Evolutionary conservation across 2,329 filamentous ascomycete species (phyloP).

Genomic region (Rhynchosporium agropyri): DNA sequence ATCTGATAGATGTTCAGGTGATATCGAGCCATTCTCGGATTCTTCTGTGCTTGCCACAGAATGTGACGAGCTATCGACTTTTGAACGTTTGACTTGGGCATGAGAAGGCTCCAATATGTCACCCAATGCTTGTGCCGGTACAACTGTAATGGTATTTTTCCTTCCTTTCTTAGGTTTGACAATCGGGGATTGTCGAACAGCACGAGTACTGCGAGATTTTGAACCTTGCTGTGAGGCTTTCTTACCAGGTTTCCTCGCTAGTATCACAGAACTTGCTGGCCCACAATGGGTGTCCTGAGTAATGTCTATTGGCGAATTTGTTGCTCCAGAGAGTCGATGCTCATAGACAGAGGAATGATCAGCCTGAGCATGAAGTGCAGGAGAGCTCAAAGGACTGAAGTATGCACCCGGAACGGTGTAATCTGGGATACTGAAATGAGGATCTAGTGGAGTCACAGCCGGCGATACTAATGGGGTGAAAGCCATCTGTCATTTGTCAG

Average conservation of each 20-base stretch:
- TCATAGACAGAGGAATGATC: slow-evolving; percentile 49
- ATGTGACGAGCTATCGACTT: slow-evolving; percentile 42
- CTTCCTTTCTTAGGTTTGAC: slow-evolving; percentile 48
- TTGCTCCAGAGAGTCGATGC: slow-evolving; percentile 45
- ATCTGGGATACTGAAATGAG: slow-evolving; percentile 61
- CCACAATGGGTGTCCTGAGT: slow-evolving; percentile 38
- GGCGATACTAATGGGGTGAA: slow-evolving; percentile 83
- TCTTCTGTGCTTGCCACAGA: slow-evolving; percentile 50
- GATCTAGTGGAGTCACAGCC: slow-evolving; percentile 79
- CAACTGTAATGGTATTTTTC: slow-evolving; percentile 46
- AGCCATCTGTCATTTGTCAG: slow-evolving; percentile 56
- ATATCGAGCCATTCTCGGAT: slow-evolving; percentile 66
- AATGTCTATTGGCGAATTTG: slow-evolving; percentile 41
- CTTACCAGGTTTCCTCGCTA: slow-evolving; percentile 33
- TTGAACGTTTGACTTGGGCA: slow-evolving; percentile 44
- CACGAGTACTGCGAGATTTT: slow-evolving; percentile 32
- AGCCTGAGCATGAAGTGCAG: slow-evolving; percentile 74
- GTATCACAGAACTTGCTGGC: slow-evolving; percentile 30
- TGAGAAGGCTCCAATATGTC: slow-evolving; percentile 43
- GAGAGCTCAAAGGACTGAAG: slow-evolving; percentile 82
- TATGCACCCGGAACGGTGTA: slow-evolving; percentile 67
- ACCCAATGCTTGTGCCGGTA: slow-evolving; percentile 47
- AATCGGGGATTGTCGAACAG: slow-evolving; percentile 45
- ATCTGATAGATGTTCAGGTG: slow-evolving; percentile 63
- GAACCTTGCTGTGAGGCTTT: slow-evolving; percentile 36